Conservation (phyloP, 345 rosid genomes). For the Populus tremula region DNA sequence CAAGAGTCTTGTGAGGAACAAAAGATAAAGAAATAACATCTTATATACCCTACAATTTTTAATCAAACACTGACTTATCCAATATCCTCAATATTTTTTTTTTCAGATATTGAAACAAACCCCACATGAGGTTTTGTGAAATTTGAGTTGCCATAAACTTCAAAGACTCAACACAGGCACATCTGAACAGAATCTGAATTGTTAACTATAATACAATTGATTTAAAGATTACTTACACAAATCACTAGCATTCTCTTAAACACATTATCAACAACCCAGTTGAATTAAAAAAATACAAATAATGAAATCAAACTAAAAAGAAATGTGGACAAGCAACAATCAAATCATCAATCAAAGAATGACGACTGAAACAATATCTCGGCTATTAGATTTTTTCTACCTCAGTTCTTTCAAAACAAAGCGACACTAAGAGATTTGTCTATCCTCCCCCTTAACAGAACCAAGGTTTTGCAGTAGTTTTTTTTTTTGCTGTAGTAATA, state of each 20-base stretch:
- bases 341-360: slow-evolving; percentile 48
- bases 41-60: background rate
- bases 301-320: background rate
- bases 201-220: background rate
- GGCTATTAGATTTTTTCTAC: slow-evolving; percentile 38
- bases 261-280: background rate
- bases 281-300: background rate
- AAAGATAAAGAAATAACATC: background rate
- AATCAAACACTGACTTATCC: too few species aligned
- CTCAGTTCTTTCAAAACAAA: slow-evolving; percentile 24
- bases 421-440: slow-evolving; percentile 1
- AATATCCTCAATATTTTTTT: background rate
- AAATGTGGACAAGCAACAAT: slow-evolving; percentile 48
- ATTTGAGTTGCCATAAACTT: background rate
- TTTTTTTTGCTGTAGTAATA: background rate
- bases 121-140: too few species aligned
- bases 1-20: background rate
- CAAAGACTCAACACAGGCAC: background rate
- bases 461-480: background rate
- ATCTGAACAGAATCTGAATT: background rate
- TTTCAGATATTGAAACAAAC: background rate
- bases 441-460: background rate
- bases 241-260: background rate
- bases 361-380: slow-evolving; percentile 70
- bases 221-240: too few species aligned